Evolutionary conservation across 306 rosid species (phyloP).

Genomic region (Prosopis cineraria): DNA sequence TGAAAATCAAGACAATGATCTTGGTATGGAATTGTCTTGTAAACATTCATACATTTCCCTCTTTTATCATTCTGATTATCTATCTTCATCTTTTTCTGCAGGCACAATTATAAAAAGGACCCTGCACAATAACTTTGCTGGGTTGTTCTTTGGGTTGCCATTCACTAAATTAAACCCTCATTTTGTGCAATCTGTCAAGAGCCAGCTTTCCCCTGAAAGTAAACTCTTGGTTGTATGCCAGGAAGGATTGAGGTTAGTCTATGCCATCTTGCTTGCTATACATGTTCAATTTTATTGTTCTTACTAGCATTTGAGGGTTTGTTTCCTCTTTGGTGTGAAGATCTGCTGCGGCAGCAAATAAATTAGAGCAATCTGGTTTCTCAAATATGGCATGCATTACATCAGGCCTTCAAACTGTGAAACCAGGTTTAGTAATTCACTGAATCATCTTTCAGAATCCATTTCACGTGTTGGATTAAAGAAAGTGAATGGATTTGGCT

Average conservation of each 20-base stretch:
- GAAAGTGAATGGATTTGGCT: neutral
- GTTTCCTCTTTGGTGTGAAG: conserved; percentile 54
- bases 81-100: conserved; percentile 37
- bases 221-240: conserved; percentile 88
- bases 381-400: conserved; percentile 73
- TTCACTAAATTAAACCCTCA: conserved; percentile 87
- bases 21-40: conserved; percentile 45
- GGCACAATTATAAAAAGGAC: conserved; percentile 85
- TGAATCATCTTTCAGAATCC: neutral
- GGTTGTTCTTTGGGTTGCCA: conserved; percentile 81
- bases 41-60: neutral
- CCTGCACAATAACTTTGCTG: conserved; percentile 92
- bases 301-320: conserved; percentile 31
- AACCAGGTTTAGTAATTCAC: conserved; percentile 61
- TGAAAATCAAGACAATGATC: conserved; percentile 82
- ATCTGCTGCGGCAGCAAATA: conserved; percentile 79
- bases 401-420: conserved; percentile 83
- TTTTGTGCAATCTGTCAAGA: conserved; percentile 72
- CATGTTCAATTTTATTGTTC: neutral
- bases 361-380: conserved; percentile 81
- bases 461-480: neutral
- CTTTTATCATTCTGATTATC: neutral
- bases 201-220: conserved; percentile 62
- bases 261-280: conserved; percentile 16
- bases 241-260: conserved; percentile 87